Evolutionary conservation across 2,329 filamentous ascomycete genomes (phyloP).

Genomic region (Lecanoromycetidae sp.): DNA sequence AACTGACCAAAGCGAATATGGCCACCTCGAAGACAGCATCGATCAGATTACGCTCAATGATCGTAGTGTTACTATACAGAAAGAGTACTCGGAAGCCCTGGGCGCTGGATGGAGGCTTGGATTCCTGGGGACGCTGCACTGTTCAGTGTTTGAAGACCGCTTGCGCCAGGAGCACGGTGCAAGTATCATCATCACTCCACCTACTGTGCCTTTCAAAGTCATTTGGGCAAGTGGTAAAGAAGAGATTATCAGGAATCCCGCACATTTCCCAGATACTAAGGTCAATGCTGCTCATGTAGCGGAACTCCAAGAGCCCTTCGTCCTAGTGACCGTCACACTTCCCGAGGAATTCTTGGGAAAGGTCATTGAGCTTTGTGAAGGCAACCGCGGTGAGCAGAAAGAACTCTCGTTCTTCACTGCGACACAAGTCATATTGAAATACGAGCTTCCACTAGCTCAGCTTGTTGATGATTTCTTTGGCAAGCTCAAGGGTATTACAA

Average conservation of each 20-base stretch:
- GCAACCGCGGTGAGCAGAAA: conserved; percentile 74
- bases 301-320: conserved; percentile 61
- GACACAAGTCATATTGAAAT: conserved; percentile 88
- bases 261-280: conserved; percentile 71
- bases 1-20: conserved; percentile 77
- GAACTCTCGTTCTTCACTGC: conserved; percentile 83
- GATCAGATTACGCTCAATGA: conserved; percentile 89
- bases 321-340: conserved; percentile 73
- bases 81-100: conserved; percentile 86
- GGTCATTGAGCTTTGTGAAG: conserved; percentile 89
- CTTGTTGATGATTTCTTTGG: conserved; percentile 96
- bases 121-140: conserved; percentile 92
- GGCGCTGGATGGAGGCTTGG: conserved; percentile 90
- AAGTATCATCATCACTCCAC: conserved; percentile 92
- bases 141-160: conserved; percentile 97
- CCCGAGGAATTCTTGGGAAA: conserved; percentile 90
- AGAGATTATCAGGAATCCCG: conserved; percentile 70
- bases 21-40: conserved; percentile 83
- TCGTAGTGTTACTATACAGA: conserved; percentile 82
- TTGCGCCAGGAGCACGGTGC: conserved; percentile 87
- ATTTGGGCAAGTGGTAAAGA: conserved; percentile 66
- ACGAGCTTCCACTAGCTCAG: conserved; percentile 75
- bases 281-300: conserved; percentile 40
- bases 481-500: conserved; percentile 84
- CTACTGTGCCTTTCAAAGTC: conserved; percentile 84